Conservation (phyloP, 192 early-diverging fungal genomes). For the Coemansia sp. region DNA sequence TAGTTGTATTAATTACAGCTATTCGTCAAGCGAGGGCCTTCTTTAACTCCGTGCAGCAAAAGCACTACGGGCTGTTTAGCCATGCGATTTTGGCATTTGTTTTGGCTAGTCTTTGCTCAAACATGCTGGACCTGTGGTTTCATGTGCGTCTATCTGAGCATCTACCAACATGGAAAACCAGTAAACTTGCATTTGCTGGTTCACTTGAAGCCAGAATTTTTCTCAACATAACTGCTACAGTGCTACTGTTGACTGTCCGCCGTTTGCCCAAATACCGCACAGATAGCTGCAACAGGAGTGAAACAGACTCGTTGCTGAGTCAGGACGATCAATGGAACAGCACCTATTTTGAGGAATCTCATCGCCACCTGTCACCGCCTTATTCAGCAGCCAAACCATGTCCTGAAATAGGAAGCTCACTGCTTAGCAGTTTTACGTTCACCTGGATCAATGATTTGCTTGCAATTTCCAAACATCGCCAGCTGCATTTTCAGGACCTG, state of each 20-base stretch:
- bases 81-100: slow-evolving; percentile 17
- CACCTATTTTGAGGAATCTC: no score
- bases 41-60: slow-evolving; percentile 1
- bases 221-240: background rate
- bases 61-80: slow-evolving; percentile 28
- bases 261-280: slow-evolving; percentile 11
- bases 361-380: no score
- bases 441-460: slow-evolving; percentile 29
- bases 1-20: background rate
- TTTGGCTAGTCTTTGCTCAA: slow-evolving; percentile 7
- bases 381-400: slow-evolving; percentile 4
- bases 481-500: slow-evolving; percentile 24
- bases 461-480: slow-evolving; percentile 11
- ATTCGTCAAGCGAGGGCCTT: slow-evolving; percentile 1
- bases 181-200: no score
- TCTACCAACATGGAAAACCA: no score
- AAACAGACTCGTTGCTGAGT: no score
- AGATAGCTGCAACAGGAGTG: no score
- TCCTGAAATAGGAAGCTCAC: slow-evolving; percentile 26
- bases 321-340: no score
- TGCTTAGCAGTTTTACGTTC: slow-evolving; percentile 25
- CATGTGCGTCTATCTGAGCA: no score
- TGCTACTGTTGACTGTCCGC: slow-evolving; percentile 29
- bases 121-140: background rate
- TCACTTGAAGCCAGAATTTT: background rate